phyloP scores from a whole-genome alignment of 805 yeast species.

The Myxozyma mucilagina region DNA sequence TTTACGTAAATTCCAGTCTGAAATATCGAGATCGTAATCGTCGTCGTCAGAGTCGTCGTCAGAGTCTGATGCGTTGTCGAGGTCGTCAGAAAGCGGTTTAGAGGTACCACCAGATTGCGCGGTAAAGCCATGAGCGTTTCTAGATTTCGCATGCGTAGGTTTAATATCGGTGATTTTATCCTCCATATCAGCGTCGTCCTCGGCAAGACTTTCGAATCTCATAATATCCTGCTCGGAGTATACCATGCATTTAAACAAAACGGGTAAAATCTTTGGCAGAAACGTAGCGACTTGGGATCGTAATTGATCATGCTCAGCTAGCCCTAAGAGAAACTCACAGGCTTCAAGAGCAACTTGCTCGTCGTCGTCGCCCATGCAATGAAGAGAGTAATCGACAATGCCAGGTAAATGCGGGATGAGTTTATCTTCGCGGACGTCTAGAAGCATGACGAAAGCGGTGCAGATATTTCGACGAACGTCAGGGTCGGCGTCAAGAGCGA shows the following conservation, averaged over 20 bases:
- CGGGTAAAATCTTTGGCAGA: conserved; percentile 69
- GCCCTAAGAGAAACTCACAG: conserved; percentile 81
- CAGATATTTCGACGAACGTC: conserved; percentile 74
- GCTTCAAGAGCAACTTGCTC: conserved; percentile 87
- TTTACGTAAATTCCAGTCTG: conserved; percentile 88
- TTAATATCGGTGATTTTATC: conserved; percentile 86
- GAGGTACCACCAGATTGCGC: neutral
- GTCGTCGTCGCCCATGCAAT: conserved; percentile 63
- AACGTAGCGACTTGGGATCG: conserved; percentile 52
- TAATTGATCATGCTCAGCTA: conserved; percentile 60
- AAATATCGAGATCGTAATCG: conserved; percentile 63
- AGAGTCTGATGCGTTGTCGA: conserved; percentile 52
- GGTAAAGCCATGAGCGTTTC: conserved; percentile 40
- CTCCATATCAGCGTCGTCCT: conserved; percentile 72
- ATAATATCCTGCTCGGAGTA: conserved; percentile 80
- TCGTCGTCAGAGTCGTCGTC: conserved; percentile 73
- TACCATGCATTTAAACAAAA: conserved; percentile 76
- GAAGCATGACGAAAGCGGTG: conserved; percentile 65
- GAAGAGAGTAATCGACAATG: conserved; percentile 80
- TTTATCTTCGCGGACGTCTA: conserved; percentile 79
- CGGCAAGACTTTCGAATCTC: conserved; percentile 62
- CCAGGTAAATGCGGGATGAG: conserved; percentile 79
- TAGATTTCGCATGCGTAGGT: conserved; percentile 74
- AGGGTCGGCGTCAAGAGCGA: conserved; percentile 64
- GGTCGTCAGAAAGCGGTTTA: conserved; percentile 27